Conservation (phyloP, 1,139 yeast species). For the Suhomyces choctaworum region DNA sequence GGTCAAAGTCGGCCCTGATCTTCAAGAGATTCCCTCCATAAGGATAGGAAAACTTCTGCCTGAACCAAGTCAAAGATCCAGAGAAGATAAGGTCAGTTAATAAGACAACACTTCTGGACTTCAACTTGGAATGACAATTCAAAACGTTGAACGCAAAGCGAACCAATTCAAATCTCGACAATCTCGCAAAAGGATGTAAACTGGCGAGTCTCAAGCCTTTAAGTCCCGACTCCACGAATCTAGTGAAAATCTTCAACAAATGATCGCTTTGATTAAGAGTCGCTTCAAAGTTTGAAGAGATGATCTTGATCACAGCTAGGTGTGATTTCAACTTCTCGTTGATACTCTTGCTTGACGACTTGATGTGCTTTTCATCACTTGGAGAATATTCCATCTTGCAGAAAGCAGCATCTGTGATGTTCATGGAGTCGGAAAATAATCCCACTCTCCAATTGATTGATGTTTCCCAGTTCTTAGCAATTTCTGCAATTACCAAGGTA, state of each 20-base stretch:
- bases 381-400: slow-evolving; percentile 89
- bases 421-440: slow-evolving; percentile 60
- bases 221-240: slow-evolving; percentile 61
- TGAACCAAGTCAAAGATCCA: slow-evolving; percentile 81
- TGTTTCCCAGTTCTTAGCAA: slow-evolving; percentile 66
- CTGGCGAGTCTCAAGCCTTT: slow-evolving; percentile 59
- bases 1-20: slow-evolving; percentile 65
- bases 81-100: slow-evolving; percentile 57
- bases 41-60: slow-evolving; percentile 64
- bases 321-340: slow-evolving; percentile 71
- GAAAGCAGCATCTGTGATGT: slow-evolving; percentile 63
- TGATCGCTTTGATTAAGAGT: slow-evolving; percentile 73
- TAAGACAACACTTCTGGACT: slow-evolving; percentile 44
- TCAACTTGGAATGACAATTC: slow-evolving; percentile 51
- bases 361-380: slow-evolving; percentile 52
- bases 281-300: slow-evolving; percentile 83
- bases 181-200: slow-evolving; percentile 78
- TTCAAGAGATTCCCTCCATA: slow-evolving; percentile 79
- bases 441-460: slow-evolving; percentile 65
- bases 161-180: slow-evolving; percentile 72
- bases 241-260: slow-evolving; percentile 66
- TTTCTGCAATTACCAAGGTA: slow-evolving; percentile 64
- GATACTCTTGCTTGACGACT: slow-evolving; percentile 53
- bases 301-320: slow-evolving; percentile 61
- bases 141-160: slow-evolving; percentile 67